Percentiles rank a stretch among this genome's conserved stretches.
Evolutionary conservation across 192 early-diverging fungal species (phyloP).

Genomic region (Podila horticola): DNA sequence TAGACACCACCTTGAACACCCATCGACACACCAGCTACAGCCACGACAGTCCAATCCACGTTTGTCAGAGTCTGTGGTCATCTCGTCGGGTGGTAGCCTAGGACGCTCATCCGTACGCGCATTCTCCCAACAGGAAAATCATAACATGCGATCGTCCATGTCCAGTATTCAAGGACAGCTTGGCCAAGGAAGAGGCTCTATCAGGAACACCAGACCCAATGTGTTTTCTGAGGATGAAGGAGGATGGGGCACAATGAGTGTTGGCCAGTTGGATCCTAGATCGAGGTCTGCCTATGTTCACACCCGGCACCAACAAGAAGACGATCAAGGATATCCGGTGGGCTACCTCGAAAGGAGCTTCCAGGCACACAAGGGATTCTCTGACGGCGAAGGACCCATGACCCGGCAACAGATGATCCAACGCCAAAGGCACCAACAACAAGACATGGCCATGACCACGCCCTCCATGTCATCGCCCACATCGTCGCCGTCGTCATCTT

Average conservation of each 20-base stretch:
- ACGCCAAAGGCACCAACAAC: neutral
- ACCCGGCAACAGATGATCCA: neutral
- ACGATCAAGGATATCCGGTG: neutral
- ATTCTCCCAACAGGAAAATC: neutral
- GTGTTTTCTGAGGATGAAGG: constrained; percentile 1
- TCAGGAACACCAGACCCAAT: neutral
- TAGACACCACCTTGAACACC: neutral
- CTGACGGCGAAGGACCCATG: neutral
- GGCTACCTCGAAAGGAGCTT: neutral
- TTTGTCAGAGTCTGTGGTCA: neutral
- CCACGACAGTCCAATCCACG: neutral
- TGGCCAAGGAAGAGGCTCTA: neutral
- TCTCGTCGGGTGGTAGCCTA: neutral
- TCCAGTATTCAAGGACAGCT: neutral
- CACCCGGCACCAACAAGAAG: neutral
- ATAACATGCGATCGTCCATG: too few species aligned
- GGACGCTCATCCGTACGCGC: neutral
- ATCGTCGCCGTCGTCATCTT: neutral
- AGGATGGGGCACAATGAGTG: neutral
- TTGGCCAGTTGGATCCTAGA: neutral
- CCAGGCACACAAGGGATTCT: neutral
- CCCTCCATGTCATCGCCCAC: neutral
- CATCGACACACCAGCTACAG: neutral
- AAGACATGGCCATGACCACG: constrained; percentile 1
- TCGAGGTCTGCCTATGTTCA: neutral